A percentile compares a stretch with the other conserved stretches of the same genome.
Conservation (phyloP, 345 rosid genomes). For the Populus ilicifolia region DNA sequence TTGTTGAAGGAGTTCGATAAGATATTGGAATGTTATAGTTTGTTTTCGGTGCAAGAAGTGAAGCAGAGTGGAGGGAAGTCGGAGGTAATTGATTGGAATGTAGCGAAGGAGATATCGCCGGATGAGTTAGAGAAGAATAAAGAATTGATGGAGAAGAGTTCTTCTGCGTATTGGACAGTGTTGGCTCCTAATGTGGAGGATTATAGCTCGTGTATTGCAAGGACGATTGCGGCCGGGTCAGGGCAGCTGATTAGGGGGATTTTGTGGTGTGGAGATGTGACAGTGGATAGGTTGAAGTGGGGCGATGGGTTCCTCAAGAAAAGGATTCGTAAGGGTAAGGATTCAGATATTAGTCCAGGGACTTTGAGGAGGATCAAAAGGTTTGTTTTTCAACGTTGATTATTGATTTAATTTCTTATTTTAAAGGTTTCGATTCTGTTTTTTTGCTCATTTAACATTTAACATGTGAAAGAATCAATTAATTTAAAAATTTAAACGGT, state of each 20-base stretch:
- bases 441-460: neutral
- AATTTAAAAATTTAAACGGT: no score
- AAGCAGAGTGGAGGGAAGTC: neutral
- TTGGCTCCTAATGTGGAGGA: slow-evolving; percentile 96
- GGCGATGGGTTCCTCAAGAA: slow-evolving; percentile 65
- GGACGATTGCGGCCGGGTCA: slow-evolving; percentile 80
- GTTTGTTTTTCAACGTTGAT: slow-evolving; percentile 26
- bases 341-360: slow-evolving; percentile 53
- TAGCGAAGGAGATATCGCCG: slow-evolving; percentile 22
- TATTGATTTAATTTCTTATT: neutral
- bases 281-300: slow-evolving; percentile 75
- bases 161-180: slow-evolving; percentile 91
- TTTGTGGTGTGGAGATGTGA: slow-evolving; percentile 90
- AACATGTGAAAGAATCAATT: no score
- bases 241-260: slow-evolving; percentile 85
- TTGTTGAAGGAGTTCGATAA: slow-evolving; percentile 18
- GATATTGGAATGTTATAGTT: slow-evolving; percentile 20
- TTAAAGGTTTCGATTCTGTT: neutral
- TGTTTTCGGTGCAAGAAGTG: slow-evolving; percentile 20
- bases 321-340: slow-evolving; percentile 41
- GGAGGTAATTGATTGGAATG: slow-evolving; percentile 20
- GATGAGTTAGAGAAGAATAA: slow-evolving; percentile 27
- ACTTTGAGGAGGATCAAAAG: slow-evolving; percentile 70
- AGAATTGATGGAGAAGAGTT: slow-evolving; percentile 49
- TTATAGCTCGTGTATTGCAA: slow-evolving; percentile 55